Evolutionary conservation across 805 yeast species (phyloP).

Genomic region (Torulaspora quercuum): DNA sequence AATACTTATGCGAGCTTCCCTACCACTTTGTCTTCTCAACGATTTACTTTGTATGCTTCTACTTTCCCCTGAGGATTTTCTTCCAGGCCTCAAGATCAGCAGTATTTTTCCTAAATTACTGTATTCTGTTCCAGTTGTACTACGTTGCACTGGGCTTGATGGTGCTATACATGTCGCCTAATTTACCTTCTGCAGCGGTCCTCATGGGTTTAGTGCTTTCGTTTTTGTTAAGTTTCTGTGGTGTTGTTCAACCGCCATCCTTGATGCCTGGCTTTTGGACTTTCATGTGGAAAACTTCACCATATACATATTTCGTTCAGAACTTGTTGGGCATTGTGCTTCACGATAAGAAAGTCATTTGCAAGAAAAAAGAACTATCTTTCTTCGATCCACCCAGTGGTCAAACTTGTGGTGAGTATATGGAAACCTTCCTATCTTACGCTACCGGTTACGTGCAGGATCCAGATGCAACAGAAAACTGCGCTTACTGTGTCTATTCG

Average conservation of each 20-base stretch:
- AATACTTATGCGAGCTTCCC: slow-evolving; percentile 57
- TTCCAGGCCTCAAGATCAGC: slow-evolving; percentile 45
- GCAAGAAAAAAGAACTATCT: slow-evolving; percentile 48
- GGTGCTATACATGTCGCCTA: slow-evolving; percentile 55
- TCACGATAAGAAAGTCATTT: slow-evolving; percentile 51
- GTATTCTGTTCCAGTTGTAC: slow-evolving; percentile 46
- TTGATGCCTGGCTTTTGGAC: slow-evolving; percentile 81
- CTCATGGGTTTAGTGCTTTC: slow-evolving; percentile 53
- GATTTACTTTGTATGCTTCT: slow-evolving; percentile 51
- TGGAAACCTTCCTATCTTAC: slow-evolving; percentile 41
- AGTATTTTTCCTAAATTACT: slow-evolving; percentile 44
- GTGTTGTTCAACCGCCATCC: slow-evolving; percentile 56
- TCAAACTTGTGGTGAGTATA: slow-evolving; percentile 59
- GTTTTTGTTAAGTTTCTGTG: slow-evolving; percentile 61
- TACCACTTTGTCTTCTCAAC: slow-evolving; percentile 51
- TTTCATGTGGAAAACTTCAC: slow-evolving; percentile 74
- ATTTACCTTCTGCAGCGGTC: slow-evolving; percentile 64
- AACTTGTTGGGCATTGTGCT: slow-evolving; percentile 47
- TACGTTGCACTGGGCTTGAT: slow-evolving; percentile 50
- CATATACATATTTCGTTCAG: slow-evolving; percentile 66
- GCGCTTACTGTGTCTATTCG: slow-evolving; percentile 49
- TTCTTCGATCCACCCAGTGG: slow-evolving; percentile 55
- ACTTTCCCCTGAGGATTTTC: slow-evolving; percentile 46
- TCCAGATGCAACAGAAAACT: slow-evolving; percentile 46
- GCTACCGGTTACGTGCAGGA: slow-evolving; percentile 56